phyloP scores from a whole-genome alignment of 441 rosid species.

The Aleurites moluccanus region DNA sequence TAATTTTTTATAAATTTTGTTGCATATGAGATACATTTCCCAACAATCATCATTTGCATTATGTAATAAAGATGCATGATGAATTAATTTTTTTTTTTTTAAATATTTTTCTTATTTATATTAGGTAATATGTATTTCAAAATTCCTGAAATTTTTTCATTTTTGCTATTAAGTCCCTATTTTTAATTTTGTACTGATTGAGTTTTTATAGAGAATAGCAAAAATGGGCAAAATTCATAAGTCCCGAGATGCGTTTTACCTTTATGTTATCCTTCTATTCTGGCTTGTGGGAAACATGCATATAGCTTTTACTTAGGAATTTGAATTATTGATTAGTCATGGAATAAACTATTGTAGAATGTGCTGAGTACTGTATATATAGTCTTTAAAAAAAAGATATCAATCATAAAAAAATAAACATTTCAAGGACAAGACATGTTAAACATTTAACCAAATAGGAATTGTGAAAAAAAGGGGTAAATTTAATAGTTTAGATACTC shows the following conservation, averaged over 20 bases:
- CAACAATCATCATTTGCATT: too few species aligned
- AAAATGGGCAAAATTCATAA: too few species aligned
- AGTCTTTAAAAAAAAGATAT: neutral
- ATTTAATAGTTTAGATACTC: conserved; percentile 6
- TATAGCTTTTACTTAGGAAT: neutral
- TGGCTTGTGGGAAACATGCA: conserved; percentile 17
- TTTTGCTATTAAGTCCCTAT: too few species aligned
- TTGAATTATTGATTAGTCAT: neutral
- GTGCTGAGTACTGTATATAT: neutral
- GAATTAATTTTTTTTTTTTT: neutral
- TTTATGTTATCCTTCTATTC: too few species aligned
- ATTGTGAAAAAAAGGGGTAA: neutral
- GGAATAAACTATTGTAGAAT: neutral
- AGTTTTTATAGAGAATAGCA: too few species aligned
- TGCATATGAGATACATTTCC: too few species aligned
- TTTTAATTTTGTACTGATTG: too few species aligned
- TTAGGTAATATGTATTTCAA: too few species aligned
- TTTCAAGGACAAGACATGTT: neutral
- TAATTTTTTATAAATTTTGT: too few species aligned
- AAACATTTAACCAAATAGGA: conserved; percentile 5
- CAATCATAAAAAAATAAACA: neutral
- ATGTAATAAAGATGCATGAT: neutral
- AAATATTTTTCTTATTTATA: neutral
- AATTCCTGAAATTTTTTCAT: too few species aligned
- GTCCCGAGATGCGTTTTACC: too few species aligned